Conservation (phyloP, 495 filamentous ascomycete genomes). For the Filosporella fistucella region DNA sequence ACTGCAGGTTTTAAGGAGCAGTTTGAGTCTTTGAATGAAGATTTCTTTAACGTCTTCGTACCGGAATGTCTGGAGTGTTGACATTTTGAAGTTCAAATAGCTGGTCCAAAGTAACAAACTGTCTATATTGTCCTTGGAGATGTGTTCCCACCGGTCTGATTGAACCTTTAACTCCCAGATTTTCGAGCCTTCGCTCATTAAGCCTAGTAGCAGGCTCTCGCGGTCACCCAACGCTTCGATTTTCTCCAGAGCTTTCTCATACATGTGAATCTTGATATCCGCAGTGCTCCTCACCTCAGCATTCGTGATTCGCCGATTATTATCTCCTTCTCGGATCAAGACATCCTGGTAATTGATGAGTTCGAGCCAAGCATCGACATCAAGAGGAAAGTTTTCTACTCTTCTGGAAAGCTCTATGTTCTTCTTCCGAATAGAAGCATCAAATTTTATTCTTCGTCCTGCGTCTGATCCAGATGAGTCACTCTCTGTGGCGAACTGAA, state of each 20-base stretch:
- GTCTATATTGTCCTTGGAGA: slow-evolving; percentile 50
- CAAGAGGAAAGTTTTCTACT: slow-evolving; percentile 57
- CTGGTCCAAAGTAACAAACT: slow-evolving; percentile 65
- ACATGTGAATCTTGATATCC: slow-evolving; percentile 76
- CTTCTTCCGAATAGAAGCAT: slow-evolving; percentile 32
- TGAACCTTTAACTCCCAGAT: slow-evolving; percentile 68
- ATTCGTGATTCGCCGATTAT: slow-evolving; percentile 39
- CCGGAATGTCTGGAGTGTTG: slow-evolving; percentile 60
- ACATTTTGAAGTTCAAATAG: slow-evolving; percentile 73
- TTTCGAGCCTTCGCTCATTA: slow-evolving; percentile 66
- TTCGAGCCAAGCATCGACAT: slow-evolving; percentile 68
- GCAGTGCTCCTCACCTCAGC: slow-evolving; percentile 65
- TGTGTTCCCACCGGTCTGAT: slow-evolving; percentile 57
- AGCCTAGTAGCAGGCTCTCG: slow-evolving; percentile 57
- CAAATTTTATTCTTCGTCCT: slow-evolving; percentile 22
- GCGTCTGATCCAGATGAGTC: slow-evolving; percentile 35
- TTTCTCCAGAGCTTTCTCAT: slow-evolving; percentile 68
- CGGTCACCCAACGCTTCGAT: slow-evolving; percentile 30
- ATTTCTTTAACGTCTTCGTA: slow-evolving; percentile 56
- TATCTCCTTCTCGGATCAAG: slow-evolving; percentile 43
- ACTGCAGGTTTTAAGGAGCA: slow-evolving; percentile 35
- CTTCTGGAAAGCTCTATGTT: slow-evolving; percentile 54
- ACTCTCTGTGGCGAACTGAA: slow-evolving; percentile 49
- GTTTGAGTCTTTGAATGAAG: slow-evolving; percentile 51
- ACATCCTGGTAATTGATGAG: slow-evolving; percentile 71